Evolutionary conservation across 2,329 filamentous ascomycete species (phyloP).

Genomic region (Amauroascus verrucosus): DNA sequence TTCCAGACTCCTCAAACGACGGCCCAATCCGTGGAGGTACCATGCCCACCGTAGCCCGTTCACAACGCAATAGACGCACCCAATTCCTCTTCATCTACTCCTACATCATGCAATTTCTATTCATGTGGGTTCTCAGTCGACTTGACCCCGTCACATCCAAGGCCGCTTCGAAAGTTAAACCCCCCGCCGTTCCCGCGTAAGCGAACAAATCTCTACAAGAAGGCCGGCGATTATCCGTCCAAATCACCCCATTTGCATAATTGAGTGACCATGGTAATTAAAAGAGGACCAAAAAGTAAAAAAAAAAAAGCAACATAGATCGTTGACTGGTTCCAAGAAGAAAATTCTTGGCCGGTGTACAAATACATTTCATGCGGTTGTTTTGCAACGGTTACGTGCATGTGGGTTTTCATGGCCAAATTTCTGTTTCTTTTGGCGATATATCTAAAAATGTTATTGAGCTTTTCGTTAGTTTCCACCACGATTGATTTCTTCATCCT

Average conservation of each 20-base stretch:
- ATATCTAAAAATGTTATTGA: conserved; percentile 4
- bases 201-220: background rate
- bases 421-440: conserved; percentile 2
- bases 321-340: background rate
- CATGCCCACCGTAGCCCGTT: conserved; percentile 64
- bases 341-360: background rate
- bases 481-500: background rate
- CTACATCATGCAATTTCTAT: conserved; percentile 83
- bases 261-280: background rate
- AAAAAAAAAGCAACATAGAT: background rate
- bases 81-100: conserved; percentile 92
- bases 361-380: background rate
- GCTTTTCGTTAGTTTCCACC: background rate
- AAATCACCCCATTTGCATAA: background rate
- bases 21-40: conserved; percentile 49
- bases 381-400: background rate
- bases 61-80: conserved; percentile 76
- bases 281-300: background rate
- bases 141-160: conserved; percentile 36
- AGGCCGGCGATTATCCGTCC: background rate
- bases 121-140: conserved; percentile 74
- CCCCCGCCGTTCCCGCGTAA: conserved; percentile 10
- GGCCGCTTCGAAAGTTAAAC: conserved; percentile 12
- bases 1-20: conserved; percentile 67
- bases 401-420: background rate